Evolutionary conservation across 352 stramenopile genomes (phyloP).

Genomic region (Phytophthora pini): DNA sequence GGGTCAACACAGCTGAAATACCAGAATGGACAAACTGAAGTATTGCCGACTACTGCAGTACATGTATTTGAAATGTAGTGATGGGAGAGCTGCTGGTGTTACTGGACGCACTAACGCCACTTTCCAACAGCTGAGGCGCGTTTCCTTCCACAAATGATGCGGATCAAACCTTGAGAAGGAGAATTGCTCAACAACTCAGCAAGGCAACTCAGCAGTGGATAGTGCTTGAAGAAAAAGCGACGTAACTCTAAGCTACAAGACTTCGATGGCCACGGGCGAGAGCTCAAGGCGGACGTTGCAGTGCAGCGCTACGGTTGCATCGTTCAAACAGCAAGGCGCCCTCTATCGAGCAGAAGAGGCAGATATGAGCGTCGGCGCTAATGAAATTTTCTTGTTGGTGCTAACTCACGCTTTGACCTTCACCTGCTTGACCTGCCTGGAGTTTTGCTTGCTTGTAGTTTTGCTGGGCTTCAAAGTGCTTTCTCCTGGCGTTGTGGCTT

Average conservation of each 20-base stretch:
- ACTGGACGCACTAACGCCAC: slow-evolving; percentile 3
- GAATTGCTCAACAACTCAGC: neutral
- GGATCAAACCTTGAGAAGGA: neutral
- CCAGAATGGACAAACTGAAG: slow-evolving; percentile 18
- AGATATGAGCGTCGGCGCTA: slow-evolving; percentile 8
- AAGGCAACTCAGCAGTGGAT: neutral
- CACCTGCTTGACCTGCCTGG: slow-evolving; percentile 18
- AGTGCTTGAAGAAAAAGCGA: neutral
- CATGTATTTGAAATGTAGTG: slow-evolving; percentile 11
- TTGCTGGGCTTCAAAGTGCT: slow-evolving; percentile 15
- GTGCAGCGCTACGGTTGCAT: too few species aligned
- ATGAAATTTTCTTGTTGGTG: slow-evolving; percentile 5
- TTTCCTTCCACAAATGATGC: neutral
- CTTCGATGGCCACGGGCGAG: neutral
- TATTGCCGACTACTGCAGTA: neutral
- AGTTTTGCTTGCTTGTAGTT: slow-evolving; percentile 12
- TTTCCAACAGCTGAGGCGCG: neutral
- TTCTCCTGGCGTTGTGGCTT: slow-evolving; percentile 12
- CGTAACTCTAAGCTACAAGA: too few species aligned
- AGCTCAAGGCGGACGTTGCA: neutral
- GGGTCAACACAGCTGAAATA: slow-evolving; percentile 2
- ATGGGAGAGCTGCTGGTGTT: neutral
- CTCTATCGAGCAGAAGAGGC: slow-evolving; percentile 9
- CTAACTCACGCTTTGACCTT: slow-evolving; percentile 18
- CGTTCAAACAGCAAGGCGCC: neutral